A percentile compares a stretch with the other conserved stretches of the same genome.
phyloP scores from a whole-genome alignment of 106 monocot species.

The Xerophyta viscosa region DNA sequence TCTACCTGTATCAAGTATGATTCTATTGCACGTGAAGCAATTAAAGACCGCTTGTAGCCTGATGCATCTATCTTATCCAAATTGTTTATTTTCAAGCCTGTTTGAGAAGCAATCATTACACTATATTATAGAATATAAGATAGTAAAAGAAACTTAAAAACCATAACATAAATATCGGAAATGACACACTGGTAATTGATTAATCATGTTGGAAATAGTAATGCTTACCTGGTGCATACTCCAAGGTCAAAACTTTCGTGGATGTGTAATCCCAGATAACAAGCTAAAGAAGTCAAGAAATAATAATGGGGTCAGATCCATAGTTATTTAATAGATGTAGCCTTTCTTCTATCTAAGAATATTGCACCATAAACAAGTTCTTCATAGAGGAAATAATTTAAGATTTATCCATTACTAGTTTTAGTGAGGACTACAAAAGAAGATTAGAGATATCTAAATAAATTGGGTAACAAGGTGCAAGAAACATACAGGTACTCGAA shows the following conservation, averaged over 20 bases:
- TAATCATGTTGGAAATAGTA: not conserved
- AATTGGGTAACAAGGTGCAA: not conserved
- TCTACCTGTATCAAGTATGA: slow-evolving; percentile 95
- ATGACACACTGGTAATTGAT: no score
- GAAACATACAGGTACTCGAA: slow-evolving; percentile 91
- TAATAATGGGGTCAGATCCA: no score
- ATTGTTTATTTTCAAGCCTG: slow-evolving; percentile 87
- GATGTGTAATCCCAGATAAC: slow-evolving; percentile 92
- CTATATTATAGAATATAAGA: no score
- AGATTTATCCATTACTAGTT: no score
- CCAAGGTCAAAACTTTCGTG: slow-evolving; percentile 77
- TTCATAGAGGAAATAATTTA: no score
- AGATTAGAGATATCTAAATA: no score
- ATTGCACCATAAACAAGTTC: no score
- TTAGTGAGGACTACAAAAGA: no score
- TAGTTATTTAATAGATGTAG: no score
- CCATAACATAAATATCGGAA: no score
- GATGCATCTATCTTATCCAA: slow-evolving; percentile 50
- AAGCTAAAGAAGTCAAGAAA: slow-evolving; percentile 34
- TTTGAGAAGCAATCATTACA: not conserved
- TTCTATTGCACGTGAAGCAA: slow-evolving; percentile 81
- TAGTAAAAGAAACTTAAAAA: no score
- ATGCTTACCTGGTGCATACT: slow-evolving; percentile 84
- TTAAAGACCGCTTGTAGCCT: slow-evolving; percentile 61
- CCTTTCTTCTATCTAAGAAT: no score